A percentile compares a stretch with the other conserved stretches of the same genome.
Evolutionary conservation across 2,329 filamentous ascomycete genomes (phyloP).

Genomic region (Aspergillus phoenicis): DNA sequence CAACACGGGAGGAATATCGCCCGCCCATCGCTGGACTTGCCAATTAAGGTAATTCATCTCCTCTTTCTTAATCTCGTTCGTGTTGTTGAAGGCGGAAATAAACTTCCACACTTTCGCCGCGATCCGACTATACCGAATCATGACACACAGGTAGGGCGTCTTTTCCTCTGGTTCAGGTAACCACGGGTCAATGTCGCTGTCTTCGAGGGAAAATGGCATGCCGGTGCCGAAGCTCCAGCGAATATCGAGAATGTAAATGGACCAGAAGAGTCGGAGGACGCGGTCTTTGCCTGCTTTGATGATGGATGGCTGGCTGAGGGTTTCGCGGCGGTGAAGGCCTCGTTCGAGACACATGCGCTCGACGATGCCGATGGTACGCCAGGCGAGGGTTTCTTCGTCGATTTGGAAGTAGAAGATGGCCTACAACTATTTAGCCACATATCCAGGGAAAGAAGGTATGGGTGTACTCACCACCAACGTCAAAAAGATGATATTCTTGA

Average conservation of each 20-base stretch:
- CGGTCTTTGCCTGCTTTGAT: conserved; percentile 69
- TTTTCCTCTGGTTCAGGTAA: conserved; percentile 70
- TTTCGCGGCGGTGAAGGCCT: conserved; percentile 78
- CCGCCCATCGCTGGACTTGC: conserved; percentile 82
- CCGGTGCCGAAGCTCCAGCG: conserved; percentile 87
- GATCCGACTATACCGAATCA: conserved; percentile 82
- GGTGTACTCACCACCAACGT: conserved; percentile 46
- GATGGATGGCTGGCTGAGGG: conserved; percentile 65
- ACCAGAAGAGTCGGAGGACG: conserved; percentile 79
- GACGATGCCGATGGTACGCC: conserved; percentile 86
- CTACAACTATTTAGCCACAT: conserved; percentile 39
- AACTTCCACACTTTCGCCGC: conserved; percentile 84
- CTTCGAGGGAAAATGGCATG: conserved; percentile 79
- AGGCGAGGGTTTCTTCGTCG: conserved; percentile 82
- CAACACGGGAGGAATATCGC: conserved; percentile 65
- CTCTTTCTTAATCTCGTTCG: conserved; percentile 67
- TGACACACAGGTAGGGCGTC: conserved; percentile 74
- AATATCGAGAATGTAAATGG: conserved; percentile 81
- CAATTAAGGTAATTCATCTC: conserved; percentile 80
- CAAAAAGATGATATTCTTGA: conserved; percentile 62
- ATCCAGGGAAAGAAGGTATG: not conserved
- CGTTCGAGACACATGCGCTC: conserved; percentile 76
- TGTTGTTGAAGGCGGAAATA: conserved; percentile 69
- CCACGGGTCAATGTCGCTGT: conserved; percentile 78
- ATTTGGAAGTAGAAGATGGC: conserved; percentile 79